Conservation (phyloP, 192 early-diverging fungal species). For the Gryganskiella cystojenkinii region DNA sequence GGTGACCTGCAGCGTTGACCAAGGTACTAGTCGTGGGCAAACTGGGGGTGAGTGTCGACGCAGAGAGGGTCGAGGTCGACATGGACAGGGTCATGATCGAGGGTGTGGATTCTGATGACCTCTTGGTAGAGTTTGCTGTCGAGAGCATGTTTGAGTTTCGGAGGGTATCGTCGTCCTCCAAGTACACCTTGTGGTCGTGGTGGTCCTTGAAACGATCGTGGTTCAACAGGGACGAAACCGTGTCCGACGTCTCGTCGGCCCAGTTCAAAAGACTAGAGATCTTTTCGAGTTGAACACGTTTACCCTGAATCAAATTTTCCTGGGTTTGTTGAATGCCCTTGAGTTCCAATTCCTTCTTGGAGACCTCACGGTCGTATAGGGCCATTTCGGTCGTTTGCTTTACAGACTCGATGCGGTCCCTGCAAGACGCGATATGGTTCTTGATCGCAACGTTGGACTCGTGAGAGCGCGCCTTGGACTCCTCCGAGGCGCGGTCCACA, state of each 20-base stretch:
- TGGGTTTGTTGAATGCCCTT: slow-evolving; percentile 7
- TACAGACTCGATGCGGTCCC: neutral
- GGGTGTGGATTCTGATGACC: neutral
- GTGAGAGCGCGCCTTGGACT: slow-evolving; percentile 1
- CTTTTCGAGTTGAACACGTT: slow-evolving; percentile 9
- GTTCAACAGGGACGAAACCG: slow-evolving; percentile 2
- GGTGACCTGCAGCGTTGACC: neutral
- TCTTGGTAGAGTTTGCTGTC: neutral
- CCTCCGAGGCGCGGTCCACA: slow-evolving; percentile 15
- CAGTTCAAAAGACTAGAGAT: slow-evolving; percentile 16
- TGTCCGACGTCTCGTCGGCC: slow-evolving; percentile 15
- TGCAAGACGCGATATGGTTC: slow-evolving; percentile 11
- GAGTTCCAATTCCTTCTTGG: slow-evolving; percentile 11
- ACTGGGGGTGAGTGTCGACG: slow-evolving; percentile 5
- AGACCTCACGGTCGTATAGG: slow-evolving; percentile 12
- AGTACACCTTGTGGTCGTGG: neutral
- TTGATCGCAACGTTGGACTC: slow-evolving; percentile 22
- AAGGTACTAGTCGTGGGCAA: neutral
- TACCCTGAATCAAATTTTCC: slow-evolving; percentile 14
- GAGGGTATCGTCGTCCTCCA: neutral
- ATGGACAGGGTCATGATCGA: neutral
- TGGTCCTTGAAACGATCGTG: neutral
- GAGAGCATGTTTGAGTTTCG: neutral
- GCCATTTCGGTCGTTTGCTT: slow-evolving; percentile 7
- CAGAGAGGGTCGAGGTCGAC: neutral